A percentile compares a stretch with the other conserved stretches of the same genome.
Conservation (phyloP, 73 alveolate species). For the Blepharisma japonicum region DNA sequence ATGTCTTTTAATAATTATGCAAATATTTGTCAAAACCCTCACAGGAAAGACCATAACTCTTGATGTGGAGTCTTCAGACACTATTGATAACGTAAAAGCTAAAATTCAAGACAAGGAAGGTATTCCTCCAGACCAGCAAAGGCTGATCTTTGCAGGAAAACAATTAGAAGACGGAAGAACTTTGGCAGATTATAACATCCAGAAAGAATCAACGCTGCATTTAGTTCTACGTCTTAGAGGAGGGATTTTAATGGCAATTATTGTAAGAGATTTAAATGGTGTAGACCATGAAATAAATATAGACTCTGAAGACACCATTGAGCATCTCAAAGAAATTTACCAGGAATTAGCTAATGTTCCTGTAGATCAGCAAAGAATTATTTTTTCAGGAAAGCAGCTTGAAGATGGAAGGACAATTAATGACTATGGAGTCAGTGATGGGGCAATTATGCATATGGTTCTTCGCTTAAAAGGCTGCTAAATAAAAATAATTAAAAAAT, state of each 20-base stretch:
- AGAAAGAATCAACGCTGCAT: constrained; percentile 34
- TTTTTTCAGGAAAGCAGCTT: constrained; percentile 43
- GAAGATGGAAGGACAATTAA: constrained; percentile 29
- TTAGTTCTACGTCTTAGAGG: constrained; percentile 24
- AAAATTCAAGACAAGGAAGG: constrained; percentile 10
- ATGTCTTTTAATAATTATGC: not conserved
- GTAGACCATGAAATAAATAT: not conserved
- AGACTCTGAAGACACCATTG: not conserved
- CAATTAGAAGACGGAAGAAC: constrained; percentile 2
- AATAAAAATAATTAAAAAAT: too few species aligned
- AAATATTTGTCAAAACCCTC: constrained; percentile 38
- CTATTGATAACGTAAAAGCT: constrained; percentile 42
- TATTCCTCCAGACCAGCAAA: not conserved
- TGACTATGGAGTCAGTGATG: constrained; percentile 32
- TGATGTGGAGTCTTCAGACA: constrained; percentile 48
- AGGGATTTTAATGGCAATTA: not conserved
- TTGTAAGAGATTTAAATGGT: too few species aligned
- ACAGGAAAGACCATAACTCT: constrained; percentile 39
- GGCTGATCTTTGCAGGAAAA: constrained; percentile 4
- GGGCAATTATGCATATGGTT: constrained; percentile 26
- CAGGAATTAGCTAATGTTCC: constrained; percentile 21
- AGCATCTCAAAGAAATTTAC: constrained; percentile 9
- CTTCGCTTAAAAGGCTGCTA: not conserved
- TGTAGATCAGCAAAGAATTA: constrained; percentile 31
- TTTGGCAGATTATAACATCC: not conserved